phyloP scores from a whole-genome alignment of 2,329 filamentous ascomycete genomes.

The Clarireedia hainanense region DNA sequence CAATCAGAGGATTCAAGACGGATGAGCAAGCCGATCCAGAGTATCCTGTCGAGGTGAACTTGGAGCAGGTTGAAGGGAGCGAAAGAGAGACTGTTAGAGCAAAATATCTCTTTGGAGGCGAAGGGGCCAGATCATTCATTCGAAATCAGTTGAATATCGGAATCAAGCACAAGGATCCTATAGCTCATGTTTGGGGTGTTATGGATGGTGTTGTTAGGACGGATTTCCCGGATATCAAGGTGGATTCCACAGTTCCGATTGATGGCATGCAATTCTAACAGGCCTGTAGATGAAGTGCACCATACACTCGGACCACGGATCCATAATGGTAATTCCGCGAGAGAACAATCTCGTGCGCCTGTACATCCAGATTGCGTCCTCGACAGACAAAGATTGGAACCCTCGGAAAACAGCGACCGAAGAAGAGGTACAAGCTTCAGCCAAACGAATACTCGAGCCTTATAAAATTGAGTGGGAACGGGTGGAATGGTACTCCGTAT shows the following conservation, averaged over 20 bases:
- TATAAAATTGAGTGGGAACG: conserved; percentile 61
- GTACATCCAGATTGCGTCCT: conserved; percentile 60
- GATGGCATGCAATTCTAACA: conserved; percentile 35
- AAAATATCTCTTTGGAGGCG: conserved; percentile 65
- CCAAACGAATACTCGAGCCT: conserved; percentile 57
- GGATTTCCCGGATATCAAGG: conserved; percentile 71
- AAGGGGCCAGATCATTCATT: conserved; percentile 61
- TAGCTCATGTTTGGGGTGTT: conserved; percentile 67
- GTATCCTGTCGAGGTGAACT: conserved; percentile 73
- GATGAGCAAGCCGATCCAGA: conserved; percentile 47
- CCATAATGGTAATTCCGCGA: conserved; percentile 72
- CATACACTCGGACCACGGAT: conserved; percentile 66
- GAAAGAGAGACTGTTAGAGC: conserved; percentile 60
- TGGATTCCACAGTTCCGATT: conserved; percentile 42
- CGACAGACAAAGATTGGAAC: conserved; percentile 52
- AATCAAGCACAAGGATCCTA: conserved; percentile 63
- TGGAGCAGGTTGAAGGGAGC: conserved; percentile 70
- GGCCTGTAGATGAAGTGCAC: conserved; percentile 58
- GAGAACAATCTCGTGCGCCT: conserved; percentile 62
- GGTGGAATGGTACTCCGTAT: conserved; percentile 69
- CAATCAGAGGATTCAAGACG: conserved; percentile 52
- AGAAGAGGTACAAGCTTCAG: conserved; percentile 55
- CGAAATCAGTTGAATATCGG: conserved; percentile 59
- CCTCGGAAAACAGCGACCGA: conserved; percentile 56
- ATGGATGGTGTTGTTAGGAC: conserved; percentile 68